Percentiles rank a stretch among this genome's conserved stretches.
These are phyloP conservation scores for Candida caryicola DNA, from an alignment of 805 yeast genomes.

Conservation along the genomic window DNA sequence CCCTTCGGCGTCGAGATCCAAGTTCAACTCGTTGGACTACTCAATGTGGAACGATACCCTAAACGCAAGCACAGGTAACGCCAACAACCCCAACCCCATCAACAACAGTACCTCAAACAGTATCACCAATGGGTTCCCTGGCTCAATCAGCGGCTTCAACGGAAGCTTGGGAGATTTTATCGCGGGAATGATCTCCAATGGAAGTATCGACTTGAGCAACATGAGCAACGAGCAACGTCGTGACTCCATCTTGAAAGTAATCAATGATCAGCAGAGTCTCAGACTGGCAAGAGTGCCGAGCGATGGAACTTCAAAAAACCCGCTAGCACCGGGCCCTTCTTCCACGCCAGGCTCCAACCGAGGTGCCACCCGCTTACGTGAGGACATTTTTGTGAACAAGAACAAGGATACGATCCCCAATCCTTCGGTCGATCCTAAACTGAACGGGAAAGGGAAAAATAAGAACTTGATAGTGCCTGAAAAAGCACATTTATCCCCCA, in stretches of 20 bases:
- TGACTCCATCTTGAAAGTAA: conserved; percentile 36
- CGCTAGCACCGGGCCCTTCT: neutral
- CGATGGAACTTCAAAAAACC: conserved; percentile 7
- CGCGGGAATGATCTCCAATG: conserved; percentile 32
- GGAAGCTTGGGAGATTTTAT: conserved; percentile 34
- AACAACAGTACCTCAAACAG: conserved; percentile 10
- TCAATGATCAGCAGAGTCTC: conserved; percentile 31
- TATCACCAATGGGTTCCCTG: conserved; percentile 19
- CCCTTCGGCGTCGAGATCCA: conserved; percentile 17
- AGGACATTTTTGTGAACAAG: conserved; percentile 35
- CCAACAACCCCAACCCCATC: conserved; percentile 11
- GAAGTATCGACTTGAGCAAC: conserved; percentile 36
- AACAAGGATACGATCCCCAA: conserved; percentile 1
- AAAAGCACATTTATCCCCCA: conserved; percentile 26
- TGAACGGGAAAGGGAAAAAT: conserved; percentile 8
- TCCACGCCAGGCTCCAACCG: conserved; percentile 3
- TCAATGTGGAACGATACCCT: conserved; percentile 14
- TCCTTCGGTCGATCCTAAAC: neutral
- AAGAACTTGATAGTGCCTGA: conserved; percentile 10
- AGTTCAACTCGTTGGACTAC: conserved; percentile 28
- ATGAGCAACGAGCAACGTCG: conserved; percentile 41
- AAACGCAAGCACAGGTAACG: conserved; percentile 5
- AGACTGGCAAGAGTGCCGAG: conserved; percentile 9
- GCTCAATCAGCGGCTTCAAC: conserved; percentile 28
- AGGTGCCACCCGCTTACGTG: conserved; percentile 23